A percentile compares a stretch with the other conserved stretches of the same genome.
Conservation (phyloP, 208 protist species). For the Leishmania tropica region DNA sequence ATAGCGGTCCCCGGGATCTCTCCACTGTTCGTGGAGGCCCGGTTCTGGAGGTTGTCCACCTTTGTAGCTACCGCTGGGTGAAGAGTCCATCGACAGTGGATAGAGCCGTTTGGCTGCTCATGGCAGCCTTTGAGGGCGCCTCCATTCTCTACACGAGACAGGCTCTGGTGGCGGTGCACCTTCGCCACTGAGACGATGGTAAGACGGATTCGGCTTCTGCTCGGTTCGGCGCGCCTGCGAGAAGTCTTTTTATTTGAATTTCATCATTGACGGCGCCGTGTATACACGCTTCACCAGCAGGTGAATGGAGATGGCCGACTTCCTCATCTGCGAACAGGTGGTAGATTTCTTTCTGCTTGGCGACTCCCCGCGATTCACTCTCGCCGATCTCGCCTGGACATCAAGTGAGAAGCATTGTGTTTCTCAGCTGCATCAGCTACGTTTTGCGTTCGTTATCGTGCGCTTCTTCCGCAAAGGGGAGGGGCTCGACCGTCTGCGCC, state of each 20-base stretch:
- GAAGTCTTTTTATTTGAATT: slow-evolving; percentile 9
- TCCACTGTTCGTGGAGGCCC: not conserved
- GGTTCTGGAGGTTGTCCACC: not conserved
- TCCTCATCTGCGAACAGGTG: slow-evolving; percentile 10
- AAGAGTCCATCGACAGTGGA: not conserved
- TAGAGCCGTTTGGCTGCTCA: slow-evolving; percentile 4
- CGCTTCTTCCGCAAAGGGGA: slow-evolving; percentile 3
- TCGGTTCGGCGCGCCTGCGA: slow-evolving; percentile 6
- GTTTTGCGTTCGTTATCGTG: slow-evolving; percentile 6
- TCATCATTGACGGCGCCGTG: slow-evolving; percentile 5
- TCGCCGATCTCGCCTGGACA: slow-evolving; percentile 9
- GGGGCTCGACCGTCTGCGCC: not conserved
- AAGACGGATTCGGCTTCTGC: not conserved
- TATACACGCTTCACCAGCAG: not conserved
- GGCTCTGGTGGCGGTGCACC: slow-evolving; percentile 9
- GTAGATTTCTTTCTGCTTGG: slow-evolving; percentile 4
- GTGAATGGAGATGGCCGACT: slow-evolving; percentile 17
- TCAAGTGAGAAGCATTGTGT: slow-evolving; percentile 2
- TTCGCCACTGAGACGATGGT: slow-evolving; percentile 2
- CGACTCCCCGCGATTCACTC: not conserved
- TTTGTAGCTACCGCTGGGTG: slow-evolving; percentile 1
- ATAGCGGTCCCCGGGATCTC: not conserved
- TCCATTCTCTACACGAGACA: slow-evolving; percentile 7
- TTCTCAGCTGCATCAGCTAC: not conserved
- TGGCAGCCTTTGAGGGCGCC: slow-evolving; percentile 5